Conservation (phyloP, 768 basidiomycete species). For the Clavaria fumosa region DNA sequence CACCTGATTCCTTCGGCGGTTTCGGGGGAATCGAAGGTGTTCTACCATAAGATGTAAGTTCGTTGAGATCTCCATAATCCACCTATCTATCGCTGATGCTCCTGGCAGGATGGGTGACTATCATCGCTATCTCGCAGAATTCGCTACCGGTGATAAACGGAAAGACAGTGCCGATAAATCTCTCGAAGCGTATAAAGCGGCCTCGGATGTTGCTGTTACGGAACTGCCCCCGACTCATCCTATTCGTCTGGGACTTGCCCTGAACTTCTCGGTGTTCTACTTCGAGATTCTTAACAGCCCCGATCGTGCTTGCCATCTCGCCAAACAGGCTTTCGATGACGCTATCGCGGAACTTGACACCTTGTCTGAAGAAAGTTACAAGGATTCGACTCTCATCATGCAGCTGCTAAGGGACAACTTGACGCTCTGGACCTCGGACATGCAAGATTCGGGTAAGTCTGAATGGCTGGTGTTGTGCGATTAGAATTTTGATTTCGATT, state of each 20-base stretch:
- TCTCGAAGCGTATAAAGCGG: constrained; percentile 92
- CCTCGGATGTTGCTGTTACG: constrained; percentile 90
- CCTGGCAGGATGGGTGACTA: constrained; percentile 80
- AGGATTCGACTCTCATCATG: constrained; percentile 96
- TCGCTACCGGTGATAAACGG: constrained; percentile 95
- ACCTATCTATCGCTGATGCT: too few relatives aligned
- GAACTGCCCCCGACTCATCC: constrained; percentile 95
- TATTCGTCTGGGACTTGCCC: constrained; percentile 93
- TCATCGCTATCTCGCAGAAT: constrained; percentile 90
- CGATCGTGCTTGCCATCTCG: constrained; percentile 95
- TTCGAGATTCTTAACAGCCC: constrained; percentile 99
- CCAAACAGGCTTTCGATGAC: constrained; percentile 98
- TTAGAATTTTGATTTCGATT: too few relatives aligned
- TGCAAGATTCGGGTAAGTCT: constrained; percentile 76
- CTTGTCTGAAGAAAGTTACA: constrained; percentile 96
- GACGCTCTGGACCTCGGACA: constrained; percentile 95
- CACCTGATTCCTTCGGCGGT: constrained; percentile 96
- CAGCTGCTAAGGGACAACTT: constrained; percentile 95
- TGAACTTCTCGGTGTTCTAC: constrained; percentile 99
- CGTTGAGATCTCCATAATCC: too few relatives aligned
- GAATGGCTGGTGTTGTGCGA: too few relatives aligned
- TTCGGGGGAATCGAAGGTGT: constrained; percentile 94
- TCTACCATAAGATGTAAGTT: constrained; percentile 98
- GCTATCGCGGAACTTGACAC: constrained; percentile 99
- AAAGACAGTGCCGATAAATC: constrained; percentile 97